These are phyloP conservation scores for Paramecium tetraurelia DNA, from an alignment of 73 alveolate species.

Conservation along the genomic window DNA sequence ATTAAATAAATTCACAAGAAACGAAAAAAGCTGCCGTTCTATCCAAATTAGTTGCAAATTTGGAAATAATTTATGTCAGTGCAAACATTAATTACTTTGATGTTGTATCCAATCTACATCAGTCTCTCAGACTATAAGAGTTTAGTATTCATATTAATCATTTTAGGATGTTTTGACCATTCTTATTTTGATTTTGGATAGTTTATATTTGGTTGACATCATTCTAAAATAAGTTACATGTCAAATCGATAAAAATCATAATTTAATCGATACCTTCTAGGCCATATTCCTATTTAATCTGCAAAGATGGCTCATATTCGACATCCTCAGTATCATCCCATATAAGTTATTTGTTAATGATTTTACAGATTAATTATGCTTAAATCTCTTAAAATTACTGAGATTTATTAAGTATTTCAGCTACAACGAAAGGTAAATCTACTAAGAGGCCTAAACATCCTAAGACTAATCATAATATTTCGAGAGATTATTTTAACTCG, in stretches of 20 bases:
- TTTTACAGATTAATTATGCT: background rate
- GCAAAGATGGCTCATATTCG: conserved; percentile 17
- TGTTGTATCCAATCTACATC: background rate
- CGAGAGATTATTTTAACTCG: background rate
- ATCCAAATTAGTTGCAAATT: background rate
- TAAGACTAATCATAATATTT: background rate
- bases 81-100: background rate
- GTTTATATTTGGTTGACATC: background rate
- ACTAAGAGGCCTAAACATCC: background rate
- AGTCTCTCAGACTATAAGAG: background rate
- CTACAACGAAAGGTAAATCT: background rate
- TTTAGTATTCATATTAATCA: background rate
- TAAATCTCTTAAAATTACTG: background rate
- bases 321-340: conserved; percentile 17
- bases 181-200: background rate
- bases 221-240: background rate
- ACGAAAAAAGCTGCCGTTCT: background rate
- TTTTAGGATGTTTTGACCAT: background rate
- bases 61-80: background rate
- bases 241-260: background rate
- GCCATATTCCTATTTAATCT: background rate
- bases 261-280: background rate
- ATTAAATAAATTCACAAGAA: background rate
- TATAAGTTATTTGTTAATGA: background rate
- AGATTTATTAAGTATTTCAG: background rate